Conservation (phyloP, 192 early-diverging fungal genomes). For the Chytriomyces confervae region DNA sequence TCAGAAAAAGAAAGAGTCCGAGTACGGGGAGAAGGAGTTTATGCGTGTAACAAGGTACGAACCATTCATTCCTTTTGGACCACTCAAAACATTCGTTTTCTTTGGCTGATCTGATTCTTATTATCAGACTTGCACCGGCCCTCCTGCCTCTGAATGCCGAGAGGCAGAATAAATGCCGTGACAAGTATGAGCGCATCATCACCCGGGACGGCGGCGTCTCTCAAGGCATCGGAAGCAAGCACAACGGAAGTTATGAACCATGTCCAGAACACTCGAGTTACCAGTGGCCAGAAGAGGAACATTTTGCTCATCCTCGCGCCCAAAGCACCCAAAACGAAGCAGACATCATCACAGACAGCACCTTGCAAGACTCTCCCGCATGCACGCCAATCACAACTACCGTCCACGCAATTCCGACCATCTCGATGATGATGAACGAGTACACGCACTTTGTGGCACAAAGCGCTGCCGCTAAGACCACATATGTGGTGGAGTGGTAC, state of each 20-base stretch:
- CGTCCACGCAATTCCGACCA: background rate
- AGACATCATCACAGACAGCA: constrained; percentile 1
- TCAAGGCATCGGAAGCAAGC: too few relatives aligned
- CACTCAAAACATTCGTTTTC: too few relatives aligned
- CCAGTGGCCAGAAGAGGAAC: constrained; percentile 12
- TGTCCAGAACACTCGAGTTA: too few relatives aligned
- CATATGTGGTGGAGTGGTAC: constrained; percentile 35
- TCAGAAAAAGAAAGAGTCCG: background rate
- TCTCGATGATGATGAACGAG: constrained; percentile 22
- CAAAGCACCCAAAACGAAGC: background rate
- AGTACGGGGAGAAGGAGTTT: constrained; percentile 2
- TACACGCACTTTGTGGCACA: background rate
- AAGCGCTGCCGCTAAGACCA: background rate
- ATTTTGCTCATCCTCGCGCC: background rate
- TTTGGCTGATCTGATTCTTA: background rate
- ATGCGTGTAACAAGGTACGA: background rate
- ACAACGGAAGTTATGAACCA: too few relatives aligned
- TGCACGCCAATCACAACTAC: constrained; percentile 3
- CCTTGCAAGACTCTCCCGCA: background rate
- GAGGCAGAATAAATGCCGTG: constrained; percentile 8
- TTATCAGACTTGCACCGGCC: constrained; percentile 5
- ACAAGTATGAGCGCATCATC: constrained; percentile 20
- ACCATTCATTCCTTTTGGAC: background rate
- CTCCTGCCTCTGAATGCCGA: constrained; percentile 9
- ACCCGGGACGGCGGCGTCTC: background rate